Evolutionary conservation across 2,329 filamentous ascomycete species (phyloP).

Genomic region (Ilyonectria sp.): DNA sequence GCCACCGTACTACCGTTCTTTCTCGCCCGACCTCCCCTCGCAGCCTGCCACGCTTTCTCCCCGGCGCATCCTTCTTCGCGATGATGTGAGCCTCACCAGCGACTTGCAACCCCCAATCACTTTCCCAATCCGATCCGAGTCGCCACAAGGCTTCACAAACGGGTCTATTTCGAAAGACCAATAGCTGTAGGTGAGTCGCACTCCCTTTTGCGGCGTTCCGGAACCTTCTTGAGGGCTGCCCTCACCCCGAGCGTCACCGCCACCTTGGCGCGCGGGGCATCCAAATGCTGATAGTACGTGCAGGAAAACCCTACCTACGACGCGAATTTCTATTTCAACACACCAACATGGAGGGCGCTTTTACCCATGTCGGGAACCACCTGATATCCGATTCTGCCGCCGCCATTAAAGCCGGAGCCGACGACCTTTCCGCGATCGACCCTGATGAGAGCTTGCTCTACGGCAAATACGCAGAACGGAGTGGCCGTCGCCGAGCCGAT

Average conservation of each 20-base stretch:
- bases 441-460: conserved; percentile 87
- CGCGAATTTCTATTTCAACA: conserved; percentile 38
- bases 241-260: conserved; percentile 36
- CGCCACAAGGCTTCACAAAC: conserved; percentile 43
- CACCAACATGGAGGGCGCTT: conserved; percentile 84
- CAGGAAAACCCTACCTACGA: conserved; percentile 49
- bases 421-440: conserved; percentile 79
- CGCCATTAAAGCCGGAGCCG: conserved; percentile 89
- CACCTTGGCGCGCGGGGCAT: conserved; percentile 46
- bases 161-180: conserved; percentile 43
- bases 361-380: conserved; percentile 90
- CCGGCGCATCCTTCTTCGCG: conserved; percentile 50
- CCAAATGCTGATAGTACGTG: conserved; percentile 33
- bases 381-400: conserved; percentile 86
- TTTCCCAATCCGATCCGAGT: conserved; percentile 48
- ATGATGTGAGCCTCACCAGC: conserved; percentile 57
- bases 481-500: conserved; percentile 79
- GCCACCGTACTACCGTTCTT: conserved; percentile 16
- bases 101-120: conserved; percentile 50
- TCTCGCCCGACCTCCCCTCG: conserved; percentile 23
- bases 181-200: conserved; percentile 47
- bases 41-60: conserved; percentile 35
- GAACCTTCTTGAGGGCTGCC: conserved; percentile 20
- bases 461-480: conserved; percentile 74
- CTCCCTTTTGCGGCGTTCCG: conserved; percentile 21